Conservation (phyloP, 495 filamentous ascomycete genomes). For the Tuber magnatum region DNA sequence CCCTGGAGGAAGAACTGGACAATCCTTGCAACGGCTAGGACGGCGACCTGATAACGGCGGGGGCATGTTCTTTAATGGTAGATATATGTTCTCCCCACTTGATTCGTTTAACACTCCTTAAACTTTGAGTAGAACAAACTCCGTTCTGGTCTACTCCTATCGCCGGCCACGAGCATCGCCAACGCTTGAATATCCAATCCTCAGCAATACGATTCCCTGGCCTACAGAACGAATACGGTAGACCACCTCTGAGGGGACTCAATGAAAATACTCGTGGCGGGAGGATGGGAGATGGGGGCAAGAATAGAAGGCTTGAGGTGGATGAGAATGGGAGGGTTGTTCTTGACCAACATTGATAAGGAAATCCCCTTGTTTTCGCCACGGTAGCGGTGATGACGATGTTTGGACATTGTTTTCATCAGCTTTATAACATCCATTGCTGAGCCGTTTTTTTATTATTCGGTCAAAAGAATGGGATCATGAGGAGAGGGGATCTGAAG, state of each 20-base stretch:
- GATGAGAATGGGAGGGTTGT: background rate
- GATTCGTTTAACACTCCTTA: background rate
- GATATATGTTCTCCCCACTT: background rate
- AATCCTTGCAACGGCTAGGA: slow-evolving; percentile 12
- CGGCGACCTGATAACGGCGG: background rate
- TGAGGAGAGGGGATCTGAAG: background rate
- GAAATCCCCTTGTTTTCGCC: background rate
- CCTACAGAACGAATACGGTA: background rate
- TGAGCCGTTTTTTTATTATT: background rate
- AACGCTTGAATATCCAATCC: slow-evolving; percentile 15
- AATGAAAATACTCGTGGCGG: background rate
- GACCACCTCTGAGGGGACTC: background rate
- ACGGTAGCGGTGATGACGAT: too few relatives aligned
- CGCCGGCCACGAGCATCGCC: slow-evolving; percentile 30
- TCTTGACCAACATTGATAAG: background rate
- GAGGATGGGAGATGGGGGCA: background rate
- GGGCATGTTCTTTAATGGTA: slow-evolving; percentile 5
- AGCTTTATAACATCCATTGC: background rate
- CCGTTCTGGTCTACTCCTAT: slow-evolving; percentile 10
- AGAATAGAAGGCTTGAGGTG: slow-evolving; percentile 4
- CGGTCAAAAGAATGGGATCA: background rate
- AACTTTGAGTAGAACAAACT: slow-evolving; percentile 4
- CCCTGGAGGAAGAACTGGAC: background rate
- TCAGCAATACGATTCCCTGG: background rate
- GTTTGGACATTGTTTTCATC: background rate